These are phyloP conservation scores for Phylloporus scabripes DNA, from an alignment of 768 basidiomycete genomes.

Conservation along the genomic window DNA sequence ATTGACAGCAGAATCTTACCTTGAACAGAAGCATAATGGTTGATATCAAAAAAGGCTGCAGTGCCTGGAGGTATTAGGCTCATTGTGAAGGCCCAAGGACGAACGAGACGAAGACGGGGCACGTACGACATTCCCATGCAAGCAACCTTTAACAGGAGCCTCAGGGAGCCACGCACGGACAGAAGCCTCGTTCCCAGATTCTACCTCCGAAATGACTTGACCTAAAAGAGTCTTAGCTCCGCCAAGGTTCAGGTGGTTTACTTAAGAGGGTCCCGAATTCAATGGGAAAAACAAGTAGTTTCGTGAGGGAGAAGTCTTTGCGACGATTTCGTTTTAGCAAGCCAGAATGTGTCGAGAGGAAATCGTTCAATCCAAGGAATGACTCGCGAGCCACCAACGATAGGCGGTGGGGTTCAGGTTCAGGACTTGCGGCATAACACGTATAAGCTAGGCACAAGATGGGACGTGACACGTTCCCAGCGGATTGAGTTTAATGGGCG, in stretches of 20 bases:
- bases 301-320: not conserved
- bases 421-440: too few species aligned
- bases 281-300: not conserved
- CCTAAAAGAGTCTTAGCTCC: conserved; percentile 7
- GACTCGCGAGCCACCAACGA: too few species aligned
- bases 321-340: not conserved
- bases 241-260: too few species aligned
- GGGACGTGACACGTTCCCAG: too few species aligned
- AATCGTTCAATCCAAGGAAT: not conserved
- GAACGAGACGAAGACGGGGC: not conserved
- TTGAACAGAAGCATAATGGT: conserved; percentile 20
- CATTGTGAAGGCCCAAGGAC: conserved; percentile 13
- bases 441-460: too few species aligned
- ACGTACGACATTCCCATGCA: conserved; percentile 1
- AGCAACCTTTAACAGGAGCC: conserved; percentile 13
- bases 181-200: conserved; percentile 6
- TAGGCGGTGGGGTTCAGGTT: too few species aligned
- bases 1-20: conserved; percentile 6
- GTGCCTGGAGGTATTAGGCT: conserved; percentile 17
- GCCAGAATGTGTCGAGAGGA: not conserved
- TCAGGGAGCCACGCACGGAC: not conserved
- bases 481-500: not conserved
- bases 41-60: not conserved
- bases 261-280: not conserved
- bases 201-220: conserved; percentile 3